A percentile compares a stretch with the other conserved stretches of the same genome.
Conservation (phyloP, 2,329 filamentous ascomycete species). For the Waltergamsia citrina region DNA sequence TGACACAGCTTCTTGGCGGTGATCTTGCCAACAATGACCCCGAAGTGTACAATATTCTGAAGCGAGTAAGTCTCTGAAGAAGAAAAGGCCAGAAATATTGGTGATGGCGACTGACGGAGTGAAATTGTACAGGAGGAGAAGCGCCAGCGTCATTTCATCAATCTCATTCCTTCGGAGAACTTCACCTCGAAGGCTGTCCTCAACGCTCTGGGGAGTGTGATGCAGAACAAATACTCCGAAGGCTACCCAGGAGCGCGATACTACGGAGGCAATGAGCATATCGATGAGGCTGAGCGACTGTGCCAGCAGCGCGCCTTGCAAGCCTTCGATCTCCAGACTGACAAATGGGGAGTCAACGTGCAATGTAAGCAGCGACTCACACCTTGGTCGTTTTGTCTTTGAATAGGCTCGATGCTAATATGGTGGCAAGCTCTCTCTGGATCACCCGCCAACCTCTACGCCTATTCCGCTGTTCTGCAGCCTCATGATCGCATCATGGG, state of each 20-base stretch:
- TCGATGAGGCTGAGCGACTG: slow-evolving; percentile 88
- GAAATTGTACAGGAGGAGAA: slow-evolving; percentile 65
- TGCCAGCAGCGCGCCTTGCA: slow-evolving; percentile 91
- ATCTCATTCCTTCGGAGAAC: slow-evolving; percentile 98
- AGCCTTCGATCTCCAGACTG: slow-evolving; percentile 76
- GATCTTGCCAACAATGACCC: slow-evolving; percentile 76
- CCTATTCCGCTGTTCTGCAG: slow-evolving; percentile 95
- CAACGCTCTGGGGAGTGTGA: slow-evolving; percentile 88
- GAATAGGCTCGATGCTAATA: too few species aligned
- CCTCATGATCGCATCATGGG: slow-evolving; percentile 96
- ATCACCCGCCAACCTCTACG: slow-evolving; percentile 92
- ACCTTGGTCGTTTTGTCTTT: too few species aligned
- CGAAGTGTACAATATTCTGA: slow-evolving; percentile 93
- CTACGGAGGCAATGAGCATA: slow-evolving; percentile 98
- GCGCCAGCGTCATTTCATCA: slow-evolving; percentile 96
- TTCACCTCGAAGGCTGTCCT: slow-evolving; percentile 97
- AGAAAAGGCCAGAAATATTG: too few species aligned
- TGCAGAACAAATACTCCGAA: slow-evolving; percentile 99
- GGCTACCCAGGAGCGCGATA: slow-evolving; percentile 97
- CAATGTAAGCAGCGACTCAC: too few species aligned
- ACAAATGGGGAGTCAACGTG: slow-evolving; percentile 98
- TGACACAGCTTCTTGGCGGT: too few species aligned
- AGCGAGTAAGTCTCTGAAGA: slow-evolving; percentile 39
- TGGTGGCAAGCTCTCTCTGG: too few species aligned
- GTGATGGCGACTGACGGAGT: too few species aligned